Evolutionary conservation across 352 stramenopile species (phyloP), one percentile per base, ranked within the genome.

Genomic region (Phytophthora sojae): DNA sequence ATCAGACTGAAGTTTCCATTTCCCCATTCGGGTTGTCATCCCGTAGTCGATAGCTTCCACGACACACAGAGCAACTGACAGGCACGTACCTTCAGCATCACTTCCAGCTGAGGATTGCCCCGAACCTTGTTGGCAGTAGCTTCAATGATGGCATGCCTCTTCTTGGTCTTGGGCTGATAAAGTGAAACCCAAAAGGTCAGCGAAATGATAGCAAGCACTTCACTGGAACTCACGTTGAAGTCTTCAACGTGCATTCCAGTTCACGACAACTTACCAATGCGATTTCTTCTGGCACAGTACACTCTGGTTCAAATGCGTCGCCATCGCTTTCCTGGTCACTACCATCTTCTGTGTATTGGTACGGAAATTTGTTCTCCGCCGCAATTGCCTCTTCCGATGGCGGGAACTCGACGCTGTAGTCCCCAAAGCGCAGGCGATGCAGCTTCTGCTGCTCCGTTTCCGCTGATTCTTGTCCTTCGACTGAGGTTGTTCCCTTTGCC

Each of bases 91-190:
- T 82, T 83, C 56, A 87, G 57, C 75, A 89, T 77, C 14, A 87
- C 69, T 58, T 87, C 79, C 6, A 89, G 57, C 50, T 85, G 81
- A 21, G 71, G 64, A 57, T 82, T 56, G 3, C 56, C 62, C 25
- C 79, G 76, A 29, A 76, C 79, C 23, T 82, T 86, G 50, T 79
- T 81, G 6, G 81, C 81, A 2, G 81, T 86, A 29, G 79, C 74
- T 61, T 73, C 53, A 23, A 88, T 44, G 59, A 88, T 76, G 35
- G 80, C 74, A 61, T 86, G 78, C 26, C 66, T 61, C 44, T 73
- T 85, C 55, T 76, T 75, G 1, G 80, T 85, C 56, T 71, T 80
- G 23, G 80, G 80, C 80, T 88, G 35, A 42, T 6, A 12, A 44
- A 51, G 11, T 47, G 3, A 19, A 4, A 21, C 39, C 17, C 39